Base-by-base conservation (phyloP, 495 filamentous ascomycete species). In the Penicillium bialowiezense region DNA sequence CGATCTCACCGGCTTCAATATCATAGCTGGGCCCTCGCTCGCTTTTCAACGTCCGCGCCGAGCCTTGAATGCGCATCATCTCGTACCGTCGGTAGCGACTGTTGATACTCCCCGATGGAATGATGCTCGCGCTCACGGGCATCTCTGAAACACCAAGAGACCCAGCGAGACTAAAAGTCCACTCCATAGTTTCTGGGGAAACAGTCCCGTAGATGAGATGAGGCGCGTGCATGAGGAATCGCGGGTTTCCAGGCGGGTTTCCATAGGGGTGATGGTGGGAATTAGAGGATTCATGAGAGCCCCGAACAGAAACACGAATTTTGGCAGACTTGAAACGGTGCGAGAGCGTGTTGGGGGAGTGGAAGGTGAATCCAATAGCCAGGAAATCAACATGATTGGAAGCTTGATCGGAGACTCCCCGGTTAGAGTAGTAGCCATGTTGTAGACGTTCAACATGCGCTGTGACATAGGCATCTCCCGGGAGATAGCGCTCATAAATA, bases 41-140 rank as follows among this genome's bases (percentile, higher is more conserved):
- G 39, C 65, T 72, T 23, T 64, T 64, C 32, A 66, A 35, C 2
- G 71, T 72, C 6, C 76, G 70, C 6, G 68, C 60, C 5, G 75
- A 78, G 12, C 75, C 77, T 55, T 79, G 76, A 18, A 80, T 77
- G 28, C 70, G 69, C 76, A 80, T 76, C 74, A 78, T 78, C 49
- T 75, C 71, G 47, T 73, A 77, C 14, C 77, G 62, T 14, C 65
- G 67, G 47, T 74, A 76, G 3, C 59, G 65, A 2, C 62, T 59
- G 23, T 64, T 71, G 29, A 70, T 40, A 4, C 67, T 71, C 3
- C 72, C 68, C 5, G 63, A 64, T 0, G 75, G 75, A 17, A 66
- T 71, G 0, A 80, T 10, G 31, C 63, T 72, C 9, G 76, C 76
- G 24, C 68, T 67, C 8, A 77, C 48, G 0, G 74, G 75, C 2